Evolutionary conservation across 352 stramenopile species (phyloP).

Genomic region (Phytopythium mirpurense): DNA sequence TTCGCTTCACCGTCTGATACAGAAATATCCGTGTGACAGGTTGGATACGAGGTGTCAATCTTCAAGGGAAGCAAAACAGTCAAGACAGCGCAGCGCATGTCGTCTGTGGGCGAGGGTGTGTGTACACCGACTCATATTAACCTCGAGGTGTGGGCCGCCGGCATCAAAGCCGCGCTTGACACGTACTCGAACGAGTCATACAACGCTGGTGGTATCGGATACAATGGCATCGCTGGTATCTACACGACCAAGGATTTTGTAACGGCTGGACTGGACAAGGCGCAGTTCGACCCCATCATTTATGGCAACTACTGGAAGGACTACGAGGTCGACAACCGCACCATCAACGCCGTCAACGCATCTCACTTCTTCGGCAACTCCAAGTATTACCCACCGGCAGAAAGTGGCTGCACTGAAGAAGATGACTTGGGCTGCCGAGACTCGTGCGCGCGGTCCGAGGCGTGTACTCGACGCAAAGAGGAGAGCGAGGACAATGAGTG

Average conservation of each 20-base stretch:
- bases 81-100: conserved; percentile 26
- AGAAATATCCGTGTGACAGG: not conserved
- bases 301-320: conserved; percentile 46
- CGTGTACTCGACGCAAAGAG: conserved; percentile 25
- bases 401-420: conserved; percentile 21
- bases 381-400: conserved; percentile 23
- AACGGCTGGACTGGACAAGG: conserved; percentile 6
- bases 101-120: conserved; percentile 19
- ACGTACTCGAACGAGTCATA: conserved; percentile 56
- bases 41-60: conserved; percentile 29
- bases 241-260: conserved; percentile 45
- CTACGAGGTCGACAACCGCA: conserved; percentile 29
- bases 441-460: conserved; percentile 32
- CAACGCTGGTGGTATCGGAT: conserved; percentile 23
- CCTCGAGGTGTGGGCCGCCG: conserved; percentile 42
- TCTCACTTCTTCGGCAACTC: conserved; percentile 20
- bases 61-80: conserved; percentile 6
- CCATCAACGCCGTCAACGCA: conserved; percentile 27
- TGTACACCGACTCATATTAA: conserved; percentile 59
- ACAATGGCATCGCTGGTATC: conserved; percentile 34
- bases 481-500: conserved; percentile 28
- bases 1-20: not conserved
- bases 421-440: conserved; percentile 36
- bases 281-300: conserved; percentile 10
- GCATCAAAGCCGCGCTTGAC: conserved; percentile 20